Evolutionary conservation across 306 rosid species (phyloP), one percentile per base, ranked within the genome.

Genomic region (Pterocarpus santalinus): DNA sequence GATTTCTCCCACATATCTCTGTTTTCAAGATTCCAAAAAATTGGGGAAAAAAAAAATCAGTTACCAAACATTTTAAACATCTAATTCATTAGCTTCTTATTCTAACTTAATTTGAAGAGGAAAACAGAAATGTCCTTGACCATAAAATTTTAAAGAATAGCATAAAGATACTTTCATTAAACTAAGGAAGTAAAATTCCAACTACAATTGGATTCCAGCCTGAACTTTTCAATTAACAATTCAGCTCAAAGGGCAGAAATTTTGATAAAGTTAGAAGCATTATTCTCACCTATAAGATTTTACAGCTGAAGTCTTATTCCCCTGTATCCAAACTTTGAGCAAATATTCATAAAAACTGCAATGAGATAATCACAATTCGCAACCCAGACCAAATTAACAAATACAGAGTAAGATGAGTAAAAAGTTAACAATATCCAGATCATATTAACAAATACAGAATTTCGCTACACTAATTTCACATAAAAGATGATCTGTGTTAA

Each of bases 1-100:
- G 99, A 96, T 70, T 90, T 94, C 90, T 96, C 99, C 99, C 99
- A 96, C 99, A 96, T 96, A 82, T 96, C 99, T 85, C 99, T 96
- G 92, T 76, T 86, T 85, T 75, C 71, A 75, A 69, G 55, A 87
- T 82, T 82, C 77, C 73, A 71, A 49, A 56, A 83, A 75, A 72
- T 35, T 78, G 46, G 3, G 49, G 34, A 35, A 28, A 46, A 28
- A 51, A 76, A 56, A 60, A 44, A 68, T 81, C 55, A 84, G 76
- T 66, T 58, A 15, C 76, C 65, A 69, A 70, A 78, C 65, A 22
- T 46, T 57, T 38, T 28, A 36, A 32, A 58, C 35, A 58, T 52
- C 44, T 62, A 47, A 60, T 58, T 79, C 35, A 52, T 7, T n/a
- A 43, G 57, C 65, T 70, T 34, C 41, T 30, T 36, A 28, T 55